These are phyloP conservation scores for Rubroboletus pulcherrimus DNA, from an alignment of 768 basidiomycete genomes.

Conservation along the genomic window DNA sequence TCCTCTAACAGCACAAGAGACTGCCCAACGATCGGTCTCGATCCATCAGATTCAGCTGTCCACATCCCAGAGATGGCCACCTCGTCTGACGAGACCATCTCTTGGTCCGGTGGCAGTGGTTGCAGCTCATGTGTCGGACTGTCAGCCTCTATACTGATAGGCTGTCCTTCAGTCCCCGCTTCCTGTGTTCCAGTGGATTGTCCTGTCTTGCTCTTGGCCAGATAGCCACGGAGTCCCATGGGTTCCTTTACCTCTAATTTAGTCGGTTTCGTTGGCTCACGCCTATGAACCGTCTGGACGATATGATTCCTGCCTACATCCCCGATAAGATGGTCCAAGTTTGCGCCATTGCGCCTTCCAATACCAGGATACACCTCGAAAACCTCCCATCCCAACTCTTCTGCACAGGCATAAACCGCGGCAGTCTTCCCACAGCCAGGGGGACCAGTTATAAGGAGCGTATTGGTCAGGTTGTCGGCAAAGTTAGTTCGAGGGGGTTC, in stretches of 20 bases:
- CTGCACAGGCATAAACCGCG: constrained; percentile 88
- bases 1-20: constrained; percentile 92
- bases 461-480: constrained; percentile 65
- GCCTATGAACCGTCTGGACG: constrained; percentile 40
- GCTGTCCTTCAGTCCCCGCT: constrained; percentile 17
- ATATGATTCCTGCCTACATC: constrained; percentile 94
- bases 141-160: constrained; percentile 22
- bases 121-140: neutral
- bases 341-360: constrained; percentile 80
- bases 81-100: neutral
- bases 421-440: constrained; percentile 88
- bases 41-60: constrained; percentile 10
- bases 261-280: constrained; percentile 3
- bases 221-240: constrained; percentile 15
- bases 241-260: constrained; percentile 6
- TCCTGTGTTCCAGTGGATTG: neutral
- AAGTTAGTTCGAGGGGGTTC: constrained; percentile 27
- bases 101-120: constrained; percentile 2
- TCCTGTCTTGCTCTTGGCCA: constrained; percentile 11
- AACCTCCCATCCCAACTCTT: constrained; percentile 92
- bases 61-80: neutral
- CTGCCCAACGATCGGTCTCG: constrained; percentile 52
- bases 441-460: constrained; percentile 81
- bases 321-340: constrained; percentile 77
- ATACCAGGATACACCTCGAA: constrained; percentile 97